Percentiles rank a stretch among this genome's conserved stretches.
phyloP scores from a whole-genome alignment of 768 basidiomycete species.

The Kwoniella botswanensis region DNA sequence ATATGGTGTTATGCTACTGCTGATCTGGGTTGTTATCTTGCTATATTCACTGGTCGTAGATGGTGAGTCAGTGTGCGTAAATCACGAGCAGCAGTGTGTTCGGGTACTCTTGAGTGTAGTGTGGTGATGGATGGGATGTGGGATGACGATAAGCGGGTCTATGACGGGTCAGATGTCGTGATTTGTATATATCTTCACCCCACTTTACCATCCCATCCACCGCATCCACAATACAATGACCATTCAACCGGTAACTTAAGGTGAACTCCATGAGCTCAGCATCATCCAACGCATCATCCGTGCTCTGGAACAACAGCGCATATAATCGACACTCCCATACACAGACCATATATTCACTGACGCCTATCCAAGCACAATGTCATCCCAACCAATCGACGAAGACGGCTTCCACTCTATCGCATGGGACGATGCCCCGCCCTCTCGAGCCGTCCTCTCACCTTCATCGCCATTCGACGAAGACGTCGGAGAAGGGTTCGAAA shows the following conservation, averaged over 20 bases:
- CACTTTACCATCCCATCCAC: background rate
- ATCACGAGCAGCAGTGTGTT: background rate
- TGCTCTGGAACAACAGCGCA: background rate
- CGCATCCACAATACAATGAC: background rate
- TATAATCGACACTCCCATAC: too few relatives aligned
- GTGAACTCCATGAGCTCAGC: too few relatives aligned
- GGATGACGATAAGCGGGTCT: background rate
- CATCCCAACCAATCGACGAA: slow-evolving; percentile 39
- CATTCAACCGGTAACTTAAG: background rate
- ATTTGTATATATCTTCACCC: background rate
- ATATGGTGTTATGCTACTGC: background rate
- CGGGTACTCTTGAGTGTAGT: too few relatives aligned
- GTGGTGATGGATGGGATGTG: background rate
- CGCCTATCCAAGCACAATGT: slow-evolving; percentile 14
- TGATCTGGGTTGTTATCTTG: background rate
- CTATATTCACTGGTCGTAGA: background rate
- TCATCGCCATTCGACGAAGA: slow-evolving; percentile 36
- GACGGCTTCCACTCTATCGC: slow-evolving; percentile 54
- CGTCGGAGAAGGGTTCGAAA: slow-evolving; percentile 47
- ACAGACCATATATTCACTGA: background rate
- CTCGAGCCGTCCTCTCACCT: slow-evolving; percentile 13
- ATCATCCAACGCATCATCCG: background rate
- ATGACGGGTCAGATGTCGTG: background rate
- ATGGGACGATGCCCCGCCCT: slow-evolving; percentile 50
- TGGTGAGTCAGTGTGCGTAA: background rate